These are phyloP conservation scores for Irpex sp. DNA, from an alignment of 1,284 basidiomycete genomes.

Conservation along the genomic window DNA sequence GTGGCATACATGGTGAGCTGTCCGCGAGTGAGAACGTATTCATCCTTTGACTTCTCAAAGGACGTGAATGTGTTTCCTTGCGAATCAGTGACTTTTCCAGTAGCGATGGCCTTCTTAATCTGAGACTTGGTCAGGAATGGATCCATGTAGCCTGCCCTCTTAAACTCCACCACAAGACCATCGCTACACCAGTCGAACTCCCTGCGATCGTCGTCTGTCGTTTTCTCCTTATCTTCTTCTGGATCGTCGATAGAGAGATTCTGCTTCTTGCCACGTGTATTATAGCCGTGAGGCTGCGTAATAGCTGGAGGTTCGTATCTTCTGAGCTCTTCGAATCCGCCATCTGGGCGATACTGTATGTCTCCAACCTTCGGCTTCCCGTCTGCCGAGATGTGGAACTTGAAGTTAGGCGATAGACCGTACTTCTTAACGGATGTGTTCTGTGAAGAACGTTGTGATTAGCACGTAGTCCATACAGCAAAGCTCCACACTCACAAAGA, in stretches of 20 bases:
- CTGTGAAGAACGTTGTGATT: background rate
- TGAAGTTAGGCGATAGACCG: background rate
- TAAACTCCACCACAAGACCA: background rate
- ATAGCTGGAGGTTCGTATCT: background rate
- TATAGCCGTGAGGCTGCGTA: background rate
- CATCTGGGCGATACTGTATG: background rate
- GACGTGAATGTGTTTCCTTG: background rate
- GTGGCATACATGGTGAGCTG: conserved; percentile 3
- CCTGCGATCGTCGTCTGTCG: background rate
- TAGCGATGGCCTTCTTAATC: background rate
- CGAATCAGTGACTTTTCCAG: background rate
- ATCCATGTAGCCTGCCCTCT: background rate
- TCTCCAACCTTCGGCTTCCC: background rate
- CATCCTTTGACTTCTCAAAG: background rate
- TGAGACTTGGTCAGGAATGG: background rate
- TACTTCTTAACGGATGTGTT: background rate
- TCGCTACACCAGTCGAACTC: background rate
- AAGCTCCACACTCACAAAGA: background rate
- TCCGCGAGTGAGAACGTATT: background rate
- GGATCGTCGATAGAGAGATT: background rate
- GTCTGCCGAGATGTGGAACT: background rate
- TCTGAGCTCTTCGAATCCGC: background rate
- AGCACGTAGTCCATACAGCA: background rate
- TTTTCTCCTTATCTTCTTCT: background rate
- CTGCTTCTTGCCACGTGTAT: background rate